Evolutionary conservation across 1,284 basidiomycete species (phyloP), one percentile per base, ranked within the genome.

Genomic region (Trichosporon faecale): DNA sequence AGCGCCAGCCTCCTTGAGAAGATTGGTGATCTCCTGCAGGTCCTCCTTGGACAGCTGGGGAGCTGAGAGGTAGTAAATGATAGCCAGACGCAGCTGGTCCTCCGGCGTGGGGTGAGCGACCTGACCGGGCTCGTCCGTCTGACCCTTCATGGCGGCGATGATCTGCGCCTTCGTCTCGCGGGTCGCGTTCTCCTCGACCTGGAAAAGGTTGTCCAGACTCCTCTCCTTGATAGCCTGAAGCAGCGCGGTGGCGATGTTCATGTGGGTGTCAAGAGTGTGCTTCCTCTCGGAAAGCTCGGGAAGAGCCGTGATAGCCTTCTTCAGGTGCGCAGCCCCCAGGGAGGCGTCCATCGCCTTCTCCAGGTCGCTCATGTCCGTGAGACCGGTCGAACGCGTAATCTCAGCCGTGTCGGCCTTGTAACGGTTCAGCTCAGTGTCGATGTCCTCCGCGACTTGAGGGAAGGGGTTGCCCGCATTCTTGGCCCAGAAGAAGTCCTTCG

Each of bases 401-500:
- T 99, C 97, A 9, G 94, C 95, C 1, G 97, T 95, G 78, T 99
- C 97, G 76, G 91, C 88, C 85, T 98, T 99, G 84, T 99, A 99
- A 55, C 90, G 90, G 82, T 91, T 94, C 73, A 99, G 85, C 83
- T 99, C 97, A 3, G 87, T 79, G 78, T 99, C 95, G 68, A 99
- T 98, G 76, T 99, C 95, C 80, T 98, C 97, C 0, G 97, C 96
- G 1, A 99, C 97, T 77, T 98, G 94, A 35, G 97, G 97, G 87
- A 99, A 99, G 0, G 97, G 97, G 74, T 93, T 94, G 6, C 92
- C 90, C 0, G 95, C 94, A 79, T 99, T 98, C 84, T 94, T 94
- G 9, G 91, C 91, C 97, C 97, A 99, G 86, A 99, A 99, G 83
- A 97, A 99, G 83, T 99, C 97, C 78, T 98, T 98, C 14, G 93